Percentiles rank a stretch among this genome's conserved stretches.
Conservation (phyloP, 2,329 filamentous ascomycete genomes). For the Nemania sp. region DNA sequence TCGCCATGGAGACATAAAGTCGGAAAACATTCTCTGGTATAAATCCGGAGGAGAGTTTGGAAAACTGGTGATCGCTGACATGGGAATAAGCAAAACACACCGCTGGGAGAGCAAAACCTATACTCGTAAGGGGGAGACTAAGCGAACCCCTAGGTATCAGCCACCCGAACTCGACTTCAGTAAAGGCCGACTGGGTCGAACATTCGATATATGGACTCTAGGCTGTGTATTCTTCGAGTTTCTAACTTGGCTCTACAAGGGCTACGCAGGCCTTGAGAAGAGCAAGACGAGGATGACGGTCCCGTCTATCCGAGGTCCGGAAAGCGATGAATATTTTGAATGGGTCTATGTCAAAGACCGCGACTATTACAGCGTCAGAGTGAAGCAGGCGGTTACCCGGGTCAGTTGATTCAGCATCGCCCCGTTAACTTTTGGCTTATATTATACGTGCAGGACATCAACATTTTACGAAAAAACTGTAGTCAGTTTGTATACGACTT, state of each 20-base stretch:
- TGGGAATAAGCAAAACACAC: conserved; percentile 13
- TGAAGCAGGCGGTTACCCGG: conserved; percentile 1
- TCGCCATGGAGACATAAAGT: conserved; percentile 21
- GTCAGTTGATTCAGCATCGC: background rate
- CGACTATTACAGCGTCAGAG: background rate
- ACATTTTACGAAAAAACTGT: background rate
- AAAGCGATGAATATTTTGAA: background rate
- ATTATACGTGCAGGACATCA: background rate
- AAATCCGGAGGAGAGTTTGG: background rate
- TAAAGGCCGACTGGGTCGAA: background rate
- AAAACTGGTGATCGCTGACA: conserved; percentile 19
- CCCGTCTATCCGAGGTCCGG: background rate
- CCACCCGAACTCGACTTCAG: conserved; percentile 8
- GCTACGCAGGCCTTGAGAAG: background rate
- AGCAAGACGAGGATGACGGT: background rate
- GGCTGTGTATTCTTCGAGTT: conserved; percentile 10
- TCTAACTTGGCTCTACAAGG: background rate
- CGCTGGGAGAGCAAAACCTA: background rate
- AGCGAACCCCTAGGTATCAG: background rate
- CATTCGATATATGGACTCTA: conserved; percentile 17
- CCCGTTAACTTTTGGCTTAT: background rate
- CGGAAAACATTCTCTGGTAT: conserved; percentile 21
- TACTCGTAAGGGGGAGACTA: rapidly evolving
- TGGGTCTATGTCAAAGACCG: conserved; percentile 1
- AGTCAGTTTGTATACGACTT: conserved; percentile 15